Conservation (phyloP, 495 filamentous ascomycete species). For the Pseudomonodictys pantanalensis region DNA sequence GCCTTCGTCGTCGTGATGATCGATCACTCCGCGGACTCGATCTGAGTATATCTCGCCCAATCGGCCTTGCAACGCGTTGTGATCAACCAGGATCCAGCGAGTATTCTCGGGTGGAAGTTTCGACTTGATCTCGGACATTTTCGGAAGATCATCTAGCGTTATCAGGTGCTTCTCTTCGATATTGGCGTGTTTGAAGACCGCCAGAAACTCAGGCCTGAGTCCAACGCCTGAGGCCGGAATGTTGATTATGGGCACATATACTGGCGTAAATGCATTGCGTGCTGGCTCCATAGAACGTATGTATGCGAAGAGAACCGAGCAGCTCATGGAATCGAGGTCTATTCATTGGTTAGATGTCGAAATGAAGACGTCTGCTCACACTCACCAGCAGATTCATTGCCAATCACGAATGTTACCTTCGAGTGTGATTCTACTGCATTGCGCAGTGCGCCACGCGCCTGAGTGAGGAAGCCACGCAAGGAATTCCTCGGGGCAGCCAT, state of each 20-base stretch:
- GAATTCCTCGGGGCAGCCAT: constrained; percentile 35
- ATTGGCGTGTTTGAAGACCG: constrained; percentile 45
- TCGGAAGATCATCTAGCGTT: constrained; percentile 46
- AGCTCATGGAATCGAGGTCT: constrained; percentile 92
- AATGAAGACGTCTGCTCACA: constrained; percentile 21
- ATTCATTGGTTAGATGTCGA: constrained; percentile 20
- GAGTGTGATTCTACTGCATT: constrained; percentile 27
- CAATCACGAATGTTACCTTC: constrained; percentile 61
- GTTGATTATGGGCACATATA: constrained; percentile 81
- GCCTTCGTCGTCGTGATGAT: constrained; percentile 86
- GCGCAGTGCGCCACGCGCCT: constrained; percentile 34
- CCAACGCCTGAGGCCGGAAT: constrained; percentile 65
- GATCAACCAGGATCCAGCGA: constrained; percentile 77
- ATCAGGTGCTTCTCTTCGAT: constrained; percentile 43
- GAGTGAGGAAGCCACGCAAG: constrained; percentile 36
- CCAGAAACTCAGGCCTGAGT: constrained; percentile 74
- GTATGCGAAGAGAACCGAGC: constrained; percentile 81
- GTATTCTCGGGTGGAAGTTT: constrained; percentile 42
- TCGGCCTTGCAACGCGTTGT: constrained; percentile 70
- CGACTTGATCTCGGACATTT: constrained; percentile 29
- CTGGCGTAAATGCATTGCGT: constrained; percentile 44
- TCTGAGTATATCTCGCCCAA: constrained; percentile 45
- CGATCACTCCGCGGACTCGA: constrained; percentile 71
- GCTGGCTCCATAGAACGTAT: constrained; percentile 57
- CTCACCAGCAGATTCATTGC: constrained; percentile 71